phyloP scores from a whole-genome alignment of 805 yeast species.

The Yarrowia sp. region DNA sequence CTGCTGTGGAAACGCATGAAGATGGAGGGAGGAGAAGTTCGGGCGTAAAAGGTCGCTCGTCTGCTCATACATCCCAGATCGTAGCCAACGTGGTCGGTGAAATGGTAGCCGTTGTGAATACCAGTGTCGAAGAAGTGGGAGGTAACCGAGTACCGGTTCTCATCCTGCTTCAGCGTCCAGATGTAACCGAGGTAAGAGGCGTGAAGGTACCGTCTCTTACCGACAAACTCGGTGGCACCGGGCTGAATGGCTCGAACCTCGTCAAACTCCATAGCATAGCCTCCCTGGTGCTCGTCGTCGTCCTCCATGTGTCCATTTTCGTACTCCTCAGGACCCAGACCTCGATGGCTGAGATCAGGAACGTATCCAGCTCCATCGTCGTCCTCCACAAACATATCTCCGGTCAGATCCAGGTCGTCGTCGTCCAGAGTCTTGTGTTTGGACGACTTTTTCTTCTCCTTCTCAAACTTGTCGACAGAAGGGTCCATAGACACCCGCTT shows the following conservation, averaged over 20 bases:
- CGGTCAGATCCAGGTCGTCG: constrained; percentile 47
- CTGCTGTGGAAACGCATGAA: constrained; percentile 74
- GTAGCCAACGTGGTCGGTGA: constrained; percentile 73
- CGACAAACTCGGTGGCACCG: constrained; percentile 85
- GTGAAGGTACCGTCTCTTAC: constrained; percentile 74
- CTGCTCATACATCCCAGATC: constrained; percentile 78
- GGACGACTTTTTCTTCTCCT: constrained; percentile 1
- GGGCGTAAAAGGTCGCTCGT: constrained; percentile 69
- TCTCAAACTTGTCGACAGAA: constrained; percentile 1
- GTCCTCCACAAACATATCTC: constrained; percentile 62
- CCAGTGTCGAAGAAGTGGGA: constrained; percentile 86
- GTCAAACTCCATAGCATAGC: constrained; percentile 1
- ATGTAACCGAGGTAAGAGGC: constrained; percentile 84
- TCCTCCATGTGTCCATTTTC: constrained; percentile 36
- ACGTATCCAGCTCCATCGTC: constrained; percentile 65
- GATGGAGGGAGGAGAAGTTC: constrained; percentile 46
- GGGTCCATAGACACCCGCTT: constrained; percentile 16
- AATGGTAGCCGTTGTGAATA: constrained; percentile 78
- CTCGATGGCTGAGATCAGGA: constrained; percentile 10
- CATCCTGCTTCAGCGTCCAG: constrained; percentile 71
- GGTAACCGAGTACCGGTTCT: constrained; percentile 71
- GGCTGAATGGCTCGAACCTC: constrained; percentile 69
- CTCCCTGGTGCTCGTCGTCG: not conserved
- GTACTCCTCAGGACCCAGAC: constrained; percentile 27
- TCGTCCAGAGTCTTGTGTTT: constrained; percentile 37